phyloP scores from a whole-genome alignment of 148 eudicot species.

The Rhododendron henanense region DNA sequence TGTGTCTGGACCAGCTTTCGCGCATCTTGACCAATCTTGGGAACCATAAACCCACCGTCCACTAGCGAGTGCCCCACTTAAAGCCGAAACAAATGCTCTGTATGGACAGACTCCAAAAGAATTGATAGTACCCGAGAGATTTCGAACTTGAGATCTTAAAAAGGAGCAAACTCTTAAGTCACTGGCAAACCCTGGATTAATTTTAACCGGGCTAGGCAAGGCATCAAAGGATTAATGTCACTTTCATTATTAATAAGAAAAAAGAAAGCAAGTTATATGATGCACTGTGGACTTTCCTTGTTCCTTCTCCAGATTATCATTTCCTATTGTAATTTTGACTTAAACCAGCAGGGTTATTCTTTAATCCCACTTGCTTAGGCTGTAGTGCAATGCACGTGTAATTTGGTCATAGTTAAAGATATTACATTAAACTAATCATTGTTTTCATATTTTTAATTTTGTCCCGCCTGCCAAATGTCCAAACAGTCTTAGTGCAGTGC shows the following conservation, averaged over 20 bases:
- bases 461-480: background rate
- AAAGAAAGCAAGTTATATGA: background rate
- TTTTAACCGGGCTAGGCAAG: too few species aligned
- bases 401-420: background rate
- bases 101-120: background rate
- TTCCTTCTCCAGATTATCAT: constrained; percentile 10
- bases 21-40: too few species aligned
- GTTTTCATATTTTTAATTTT: constrained; percentile 8
- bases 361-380: constrained; percentile 9
- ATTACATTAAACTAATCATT: background rate
- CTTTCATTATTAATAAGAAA: background rate
- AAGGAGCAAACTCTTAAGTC: too few species aligned
- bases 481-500: background rate
- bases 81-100: too few species aligned
- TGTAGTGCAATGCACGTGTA: constrained; percentile 7
- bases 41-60: background rate
- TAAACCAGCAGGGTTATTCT: constrained; percentile 1
- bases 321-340: background rate
- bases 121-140: too few species aligned
- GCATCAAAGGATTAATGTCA: background rate
- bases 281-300: background rate
- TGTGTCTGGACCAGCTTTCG: background rate
- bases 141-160: too few species aligned
- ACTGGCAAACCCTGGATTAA: too few species aligned
- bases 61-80: too few species aligned